Conservation (phyloP, 1,139 yeast genomes). For the Zygosaccharomyces sapae region DNA sequence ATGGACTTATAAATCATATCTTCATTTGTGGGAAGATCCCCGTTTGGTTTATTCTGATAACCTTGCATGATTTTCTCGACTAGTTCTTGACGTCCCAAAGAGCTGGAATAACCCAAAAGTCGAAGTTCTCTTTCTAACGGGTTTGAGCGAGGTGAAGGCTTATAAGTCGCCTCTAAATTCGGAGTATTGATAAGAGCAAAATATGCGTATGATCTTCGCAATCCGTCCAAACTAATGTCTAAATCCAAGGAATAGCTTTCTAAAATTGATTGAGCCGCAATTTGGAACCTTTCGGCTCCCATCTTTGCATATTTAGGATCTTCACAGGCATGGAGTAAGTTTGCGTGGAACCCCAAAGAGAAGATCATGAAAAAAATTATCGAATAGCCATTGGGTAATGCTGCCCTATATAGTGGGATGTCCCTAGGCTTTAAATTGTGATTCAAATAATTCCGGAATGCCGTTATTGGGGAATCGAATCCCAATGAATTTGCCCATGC, state of each 20-base stretch:
- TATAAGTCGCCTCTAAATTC: constrained; percentile 62
- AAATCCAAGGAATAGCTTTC: constrained; percentile 28
- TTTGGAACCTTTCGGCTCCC: constrained; percentile 63
- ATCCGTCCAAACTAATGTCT: constrained; percentile 33
- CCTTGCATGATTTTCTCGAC: constrained; percentile 50
- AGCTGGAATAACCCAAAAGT: constrained; percentile 49
- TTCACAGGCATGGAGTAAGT: constrained; percentile 67
- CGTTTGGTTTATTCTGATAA: constrained; percentile 54
- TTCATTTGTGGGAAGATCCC: constrained; percentile 44
- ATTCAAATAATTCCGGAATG: constrained; percentile 43
- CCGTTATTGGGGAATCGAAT: constrained; percentile 42
- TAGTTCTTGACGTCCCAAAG: constrained; percentile 39
- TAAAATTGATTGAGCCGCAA: constrained; percentile 61
- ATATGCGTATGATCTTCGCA: constrained; percentile 50
- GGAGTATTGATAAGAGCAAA: constrained; percentile 60
- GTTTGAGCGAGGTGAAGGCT: constrained; percentile 67
- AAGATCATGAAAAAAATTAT: constrained; percentile 61
- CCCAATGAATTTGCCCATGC: constrained; percentile 67
- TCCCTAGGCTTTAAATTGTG: constrained; percentile 43
- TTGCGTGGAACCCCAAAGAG: constrained; percentile 85
- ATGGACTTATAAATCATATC: constrained; percentile 45
- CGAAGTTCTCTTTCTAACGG: constrained; percentile 50
- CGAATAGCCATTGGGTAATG: constrained; percentile 46
- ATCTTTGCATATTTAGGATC: constrained; percentile 58
- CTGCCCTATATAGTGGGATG: constrained; percentile 52